phyloP scores from a whole-genome alignment of 345 rosid genomes.

The Moricandia arvensis region DNA sequence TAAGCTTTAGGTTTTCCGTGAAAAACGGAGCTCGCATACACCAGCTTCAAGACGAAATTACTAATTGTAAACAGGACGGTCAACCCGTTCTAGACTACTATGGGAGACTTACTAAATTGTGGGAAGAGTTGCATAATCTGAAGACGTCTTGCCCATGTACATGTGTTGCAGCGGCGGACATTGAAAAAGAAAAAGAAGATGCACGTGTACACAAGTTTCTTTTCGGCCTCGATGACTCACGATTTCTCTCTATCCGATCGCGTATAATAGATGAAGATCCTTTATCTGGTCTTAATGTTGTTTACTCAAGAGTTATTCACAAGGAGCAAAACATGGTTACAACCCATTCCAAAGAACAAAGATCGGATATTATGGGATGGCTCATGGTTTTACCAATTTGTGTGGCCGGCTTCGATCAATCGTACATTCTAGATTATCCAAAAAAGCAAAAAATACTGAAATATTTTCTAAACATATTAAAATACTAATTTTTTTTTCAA shows the following conservation, averaged over 20 bases:
- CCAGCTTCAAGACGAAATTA: neutral
- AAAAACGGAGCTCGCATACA: neutral
- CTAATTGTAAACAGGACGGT: neutral
- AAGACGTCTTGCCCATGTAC: neutral
- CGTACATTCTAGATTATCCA: too few relatives aligned
- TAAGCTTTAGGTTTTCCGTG: neutral
- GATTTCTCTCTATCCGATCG: neutral
- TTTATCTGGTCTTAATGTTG: too few relatives aligned
- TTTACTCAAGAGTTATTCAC: too few relatives aligned
- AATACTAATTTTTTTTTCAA: too few relatives aligned
- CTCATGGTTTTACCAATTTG: too few relatives aligned
- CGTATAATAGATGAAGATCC: neutral
- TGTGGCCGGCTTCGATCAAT: too few relatives aligned
- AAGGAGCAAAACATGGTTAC: too few relatives aligned
- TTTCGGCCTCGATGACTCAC: neutral
- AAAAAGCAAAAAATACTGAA: too few relatives aligned
- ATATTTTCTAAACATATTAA: too few relatives aligned
- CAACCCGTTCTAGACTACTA: neutral
- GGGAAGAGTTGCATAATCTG: neutral
- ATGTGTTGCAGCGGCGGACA: neutral
- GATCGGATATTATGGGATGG: too few relatives aligned
- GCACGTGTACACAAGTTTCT: neutral
- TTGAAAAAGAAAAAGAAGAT: neutral
- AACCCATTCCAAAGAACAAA: too few relatives aligned
- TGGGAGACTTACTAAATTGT: neutral